Evolutionary conservation across 208 protist genomes (phyloP).

Genomic region (Crithidia expoeki): DNA sequence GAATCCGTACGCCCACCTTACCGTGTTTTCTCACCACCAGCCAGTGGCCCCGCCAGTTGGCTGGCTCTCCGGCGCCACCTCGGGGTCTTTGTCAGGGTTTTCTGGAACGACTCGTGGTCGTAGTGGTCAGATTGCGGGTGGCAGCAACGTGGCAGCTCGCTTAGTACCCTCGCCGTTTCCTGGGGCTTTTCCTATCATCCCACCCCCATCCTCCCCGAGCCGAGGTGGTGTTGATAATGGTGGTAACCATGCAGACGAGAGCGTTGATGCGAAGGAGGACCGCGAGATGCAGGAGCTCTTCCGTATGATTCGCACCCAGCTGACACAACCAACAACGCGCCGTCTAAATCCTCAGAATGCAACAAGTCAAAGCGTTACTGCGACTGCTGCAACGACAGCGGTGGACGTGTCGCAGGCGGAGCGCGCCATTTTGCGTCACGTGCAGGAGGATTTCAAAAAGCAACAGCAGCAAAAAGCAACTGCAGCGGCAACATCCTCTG

Average conservation of each 20-base stretch:
- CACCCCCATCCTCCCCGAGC: slow-evolving; percentile 15
- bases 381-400: slow-evolving; percentile 1
- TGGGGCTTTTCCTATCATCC: slow-evolving; percentile 43
- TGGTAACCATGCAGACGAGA: slow-evolving; percentile 19
- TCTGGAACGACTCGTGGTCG: not conserved
- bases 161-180: slow-evolving; percentile 44
- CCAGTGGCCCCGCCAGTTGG: slow-evolving; percentile 31
- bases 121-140: too few species aligned
- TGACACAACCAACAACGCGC: slow-evolving; percentile 17
- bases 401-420: slow-evolving; percentile 65
- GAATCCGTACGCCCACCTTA: slow-evolving; percentile 38
- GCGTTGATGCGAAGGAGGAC: slow-evolving; percentile 35
- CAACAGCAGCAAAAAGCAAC: slow-evolving; percentile 29
- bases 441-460: slow-evolving; percentile 54
- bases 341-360: not conserved
- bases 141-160: slow-evolving; percentile 20
- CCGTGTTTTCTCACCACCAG: slow-evolving; percentile 37
- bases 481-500: slow-evolving; percentile 24
- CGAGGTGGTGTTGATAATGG: not conserved
- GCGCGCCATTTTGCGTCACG: slow-evolving; percentile 47
- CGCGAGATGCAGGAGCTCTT: slow-evolving; percentile 50
- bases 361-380: not conserved
- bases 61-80: slow-evolving; percentile 6
- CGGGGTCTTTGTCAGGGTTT: slow-evolving; percentile 2
- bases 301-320: slow-evolving; percentile 31